These are phyloP conservation scores for Aspergillus quadricinctus DNA, from an alignment of 2,329 filamentous ascomycete species.

Conservation along the genomic window DNA sequence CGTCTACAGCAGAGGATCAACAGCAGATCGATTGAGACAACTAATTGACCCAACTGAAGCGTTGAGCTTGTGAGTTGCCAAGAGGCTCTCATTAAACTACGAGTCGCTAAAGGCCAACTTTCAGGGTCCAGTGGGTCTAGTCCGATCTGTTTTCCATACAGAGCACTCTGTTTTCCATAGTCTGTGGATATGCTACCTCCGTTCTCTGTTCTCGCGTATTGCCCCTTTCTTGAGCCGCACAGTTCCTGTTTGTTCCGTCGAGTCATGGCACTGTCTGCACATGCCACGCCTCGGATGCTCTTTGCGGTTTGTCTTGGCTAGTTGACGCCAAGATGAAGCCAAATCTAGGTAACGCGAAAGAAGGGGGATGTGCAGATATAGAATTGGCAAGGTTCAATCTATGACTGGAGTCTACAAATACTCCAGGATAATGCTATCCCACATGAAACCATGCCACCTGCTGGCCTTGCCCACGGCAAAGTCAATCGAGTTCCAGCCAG, in stretches of 20 bases:
- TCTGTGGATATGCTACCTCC: too few species aligned
- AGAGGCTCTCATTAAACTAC: neutral
- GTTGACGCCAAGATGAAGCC: neutral
- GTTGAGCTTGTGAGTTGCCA: neutral
- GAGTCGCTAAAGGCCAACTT: neutral
- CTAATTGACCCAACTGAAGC: too few species aligned
- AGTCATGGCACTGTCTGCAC: neutral
- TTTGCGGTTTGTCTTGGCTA: neutral
- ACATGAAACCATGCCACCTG: conserved; percentile 40
- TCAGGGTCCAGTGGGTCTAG: neutral
- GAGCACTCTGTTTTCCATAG: too few species aligned
- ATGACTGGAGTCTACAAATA: conserved; percentile 4
- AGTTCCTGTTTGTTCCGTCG: neutral
- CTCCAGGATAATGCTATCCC: conserved; percentile 40
- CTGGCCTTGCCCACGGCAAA: conserved; percentile 34
- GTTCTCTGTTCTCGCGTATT: neutral
- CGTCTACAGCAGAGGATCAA: neutral
- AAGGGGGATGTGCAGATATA: too few species aligned
- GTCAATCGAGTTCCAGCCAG: conserved; percentile 34
- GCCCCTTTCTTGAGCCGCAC: neutral
- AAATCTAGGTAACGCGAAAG: neutral
- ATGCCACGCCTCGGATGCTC: too few species aligned
- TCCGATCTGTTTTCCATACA: too few species aligned
- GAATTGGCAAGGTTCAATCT: too few species aligned
- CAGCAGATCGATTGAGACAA: neutral